Base-by-base conservation (phyloP, 371 early-diverging fungal species). In the Mucor plumbeus region DNA sequence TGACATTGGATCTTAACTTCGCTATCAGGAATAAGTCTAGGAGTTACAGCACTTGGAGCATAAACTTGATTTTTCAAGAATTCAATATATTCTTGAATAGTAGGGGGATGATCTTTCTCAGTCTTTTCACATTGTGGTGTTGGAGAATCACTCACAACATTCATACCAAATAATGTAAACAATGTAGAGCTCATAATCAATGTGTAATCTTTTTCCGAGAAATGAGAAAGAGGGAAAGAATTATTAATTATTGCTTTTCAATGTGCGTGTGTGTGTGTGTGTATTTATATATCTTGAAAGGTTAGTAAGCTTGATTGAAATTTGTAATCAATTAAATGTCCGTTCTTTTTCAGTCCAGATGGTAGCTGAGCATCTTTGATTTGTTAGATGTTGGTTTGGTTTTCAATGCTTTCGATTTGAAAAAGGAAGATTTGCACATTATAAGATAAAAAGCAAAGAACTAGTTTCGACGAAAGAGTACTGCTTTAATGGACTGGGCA, bases 1-100 rank as follows among this genome's bases (percentile, higher is more conserved):
- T 88, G 85, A 74, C 94, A 94, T 63, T 85, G 83, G 31, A 83
- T 79, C 26, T 77, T 77, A 9, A 83, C 58, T 14, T 73, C 59
- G 31, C 48, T 61, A 13, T 68, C 67, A 50, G 78, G 76, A 8
- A 72, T 63, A 3, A 80, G 61, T 10, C 65, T 14, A 15, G 83
- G 83, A 13, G 83, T 83, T 19, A 80, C 74, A 17, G 83, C 83
- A 33, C 72, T 69, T 0, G 83, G 83, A 0, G 77, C 67, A 65
- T 83, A 75, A 0, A 83, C 77, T 62, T 83, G 83, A 13, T 79
- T 74, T 26, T 83, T 83, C 21, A 83, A 58, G 43, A 83, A 83
- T 31, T 80, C 75, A 53, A 79, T 70, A 55, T 83, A 83, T 62
- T 83, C 83, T 34, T 76, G 64, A 19, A 79, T 76, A 3, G 81